Percentiles rank a stretch among this genome's conserved stretches.
Conservation (phyloP, 208 protist genomes). For the Crithidia expoeki region DNA sequence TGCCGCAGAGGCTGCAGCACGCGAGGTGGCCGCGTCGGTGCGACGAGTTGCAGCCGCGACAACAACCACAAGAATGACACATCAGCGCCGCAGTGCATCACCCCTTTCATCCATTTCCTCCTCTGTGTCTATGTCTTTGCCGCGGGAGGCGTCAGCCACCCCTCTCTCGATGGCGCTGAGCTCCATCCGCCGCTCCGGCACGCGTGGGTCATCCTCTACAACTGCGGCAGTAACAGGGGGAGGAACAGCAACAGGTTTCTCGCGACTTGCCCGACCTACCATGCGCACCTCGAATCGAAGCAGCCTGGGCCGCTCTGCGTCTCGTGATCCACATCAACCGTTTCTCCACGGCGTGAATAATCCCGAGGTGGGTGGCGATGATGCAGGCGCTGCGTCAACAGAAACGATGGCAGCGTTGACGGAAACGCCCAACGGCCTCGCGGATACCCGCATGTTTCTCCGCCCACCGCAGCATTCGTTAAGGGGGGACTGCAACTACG, state of each 20-base stretch:
- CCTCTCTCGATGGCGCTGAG: constrained; percentile 18
- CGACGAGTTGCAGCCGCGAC: background rate
- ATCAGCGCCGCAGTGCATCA: constrained; percentile 1
- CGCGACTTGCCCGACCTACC: background rate
- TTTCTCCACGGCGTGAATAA: background rate
- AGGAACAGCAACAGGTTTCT: background rate
- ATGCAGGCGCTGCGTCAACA: background rate
- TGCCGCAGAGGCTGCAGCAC: background rate
- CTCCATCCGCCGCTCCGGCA: constrained; percentile 24
- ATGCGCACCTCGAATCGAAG: background rate
- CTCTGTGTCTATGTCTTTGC: constrained; percentile 8
- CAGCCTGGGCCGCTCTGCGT: constrained; percentile 5
- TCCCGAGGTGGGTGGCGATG: background rate
- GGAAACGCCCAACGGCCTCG: constrained; percentile 11
- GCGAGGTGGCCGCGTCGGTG: background rate
- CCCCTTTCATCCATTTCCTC: constrained; percentile 4
- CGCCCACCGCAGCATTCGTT: constrained; percentile 7
- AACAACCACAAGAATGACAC: background rate
- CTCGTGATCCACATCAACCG: background rate
- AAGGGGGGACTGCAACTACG: background rate
- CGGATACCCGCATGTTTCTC: constrained; percentile 17
- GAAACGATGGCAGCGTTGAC: background rate
- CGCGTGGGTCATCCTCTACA: background rate
- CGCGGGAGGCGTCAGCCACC: constrained; percentile 10
- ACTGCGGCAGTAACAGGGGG: no score